Base-by-base conservation (phyloP, 148 eudicot species). In the Rhododendron mucronatum region DNA sequence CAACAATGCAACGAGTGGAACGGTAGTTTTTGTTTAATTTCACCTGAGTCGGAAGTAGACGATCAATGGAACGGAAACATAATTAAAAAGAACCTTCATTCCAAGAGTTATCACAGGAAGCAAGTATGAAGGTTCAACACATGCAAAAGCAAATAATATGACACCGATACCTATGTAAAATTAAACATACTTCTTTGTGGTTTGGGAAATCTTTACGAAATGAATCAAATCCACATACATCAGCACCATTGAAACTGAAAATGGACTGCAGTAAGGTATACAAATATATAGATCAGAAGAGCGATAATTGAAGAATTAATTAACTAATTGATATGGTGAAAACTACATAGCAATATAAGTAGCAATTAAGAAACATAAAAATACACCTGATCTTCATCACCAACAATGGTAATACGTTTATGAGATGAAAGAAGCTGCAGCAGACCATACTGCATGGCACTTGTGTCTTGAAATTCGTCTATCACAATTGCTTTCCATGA, bases 381-480 rank as follows among this genome's bases (percentile, higher is more conserved):
- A 59, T 33, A 74, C n/a, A 95, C 99, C 98, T 96, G 99, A 91
- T 96, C 99, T 87, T 96, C 98, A 89, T 96, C 99, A 80, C 98
- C 98, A 80, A 96, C 95, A 88, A 96, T 90, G 84, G 99, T 96
- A 86, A 96, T 92, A 82, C 90, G 89, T 85, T 95, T 93, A 90
- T 92, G 96, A 61, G 97, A 94, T 90, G 95, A 93, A 87, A 96
- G 93, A 87, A 87, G 88, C 69, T 88, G 91, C 86, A 96, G 85
- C 69, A 96, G 91, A 86, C 85, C 88, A 88, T 96, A 96, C 82
- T 96, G 99, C 96, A 95, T 95, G 35, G 95, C 86, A 90, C 99
- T 96, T 88, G 99, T 96, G 89, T 96, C 99, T 86, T 96, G 99
- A 89, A 96, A 96, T 87, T 96, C 99, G 89, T 95, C 98, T 65